Conservation (phyloP, 768 basidiomycete genomes). For the Boletus reticulatus region DNA sequence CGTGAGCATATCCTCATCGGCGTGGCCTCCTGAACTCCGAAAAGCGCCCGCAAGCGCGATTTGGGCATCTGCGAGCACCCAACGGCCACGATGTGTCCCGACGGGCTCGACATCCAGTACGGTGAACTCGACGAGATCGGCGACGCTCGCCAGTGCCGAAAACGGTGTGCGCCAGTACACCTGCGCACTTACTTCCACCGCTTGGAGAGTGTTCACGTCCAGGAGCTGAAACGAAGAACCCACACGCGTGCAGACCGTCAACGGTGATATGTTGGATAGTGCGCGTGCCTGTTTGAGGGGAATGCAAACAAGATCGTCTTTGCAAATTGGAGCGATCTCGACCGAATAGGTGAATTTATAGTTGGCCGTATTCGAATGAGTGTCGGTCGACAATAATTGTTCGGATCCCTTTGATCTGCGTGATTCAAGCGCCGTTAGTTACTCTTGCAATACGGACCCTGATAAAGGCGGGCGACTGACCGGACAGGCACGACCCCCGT, state of each 20-base stretch:
- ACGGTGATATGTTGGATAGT: slow-evolving; percentile 84
- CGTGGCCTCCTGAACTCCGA: slow-evolving; percentile 46
- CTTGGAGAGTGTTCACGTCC: slow-evolving; percentile 84
- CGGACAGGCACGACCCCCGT: slow-evolving; percentile 81
- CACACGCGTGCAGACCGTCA: slow-evolving; percentile 87
- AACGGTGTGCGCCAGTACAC: slow-evolving; percentile 94
- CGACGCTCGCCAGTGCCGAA: slow-evolving; percentile 73
- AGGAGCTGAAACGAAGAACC: slow-evolving; percentile 90
- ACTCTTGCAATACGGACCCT: background rate
- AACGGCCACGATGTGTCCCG: slow-evolving; percentile 64
- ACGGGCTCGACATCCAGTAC: slow-evolving; percentile 93
- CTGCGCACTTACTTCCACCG: slow-evolving; percentile 72
- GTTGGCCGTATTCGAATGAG: slow-evolving; percentile 88
- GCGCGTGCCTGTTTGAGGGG: slow-evolving; percentile 79
- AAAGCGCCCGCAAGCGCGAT: slow-evolving; percentile 85
- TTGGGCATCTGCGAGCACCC: slow-evolving; percentile 84
- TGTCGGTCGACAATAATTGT: slow-evolving; percentile 90
- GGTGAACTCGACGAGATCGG: slow-evolving; percentile 92
- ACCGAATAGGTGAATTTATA: slow-evolving; percentile 98
- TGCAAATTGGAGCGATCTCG: slow-evolving; percentile 95
- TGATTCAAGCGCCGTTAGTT: background rate
- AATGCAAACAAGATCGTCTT: slow-evolving; percentile 94
- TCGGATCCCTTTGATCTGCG: slow-evolving; percentile 88
- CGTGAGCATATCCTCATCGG: slow-evolving; percentile 52
- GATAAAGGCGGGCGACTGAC: slow-evolving; percentile 43